Percentiles rank a stretch among this genome's conserved stretches.
Conservation (phyloP, 2,329 filamentous ascomycete genomes). For the Botryosphaeria agaves region DNA sequence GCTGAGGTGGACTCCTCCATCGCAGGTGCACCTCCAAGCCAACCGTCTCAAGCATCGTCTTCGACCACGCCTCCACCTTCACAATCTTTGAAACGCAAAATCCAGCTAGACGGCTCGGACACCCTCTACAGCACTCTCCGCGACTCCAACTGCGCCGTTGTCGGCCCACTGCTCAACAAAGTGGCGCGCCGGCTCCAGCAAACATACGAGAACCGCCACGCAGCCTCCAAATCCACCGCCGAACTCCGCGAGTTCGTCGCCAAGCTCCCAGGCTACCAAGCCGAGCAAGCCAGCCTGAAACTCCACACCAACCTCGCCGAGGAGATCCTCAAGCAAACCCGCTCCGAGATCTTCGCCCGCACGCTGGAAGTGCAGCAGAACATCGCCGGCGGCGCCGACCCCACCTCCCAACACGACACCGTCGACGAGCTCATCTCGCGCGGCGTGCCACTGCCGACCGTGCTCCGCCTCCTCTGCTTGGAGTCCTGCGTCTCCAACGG, state of each 20-base stretch:
- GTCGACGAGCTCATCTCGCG: slow-evolving; percentile 93
- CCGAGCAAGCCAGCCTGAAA: slow-evolving; percentile 84
- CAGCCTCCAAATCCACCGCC: slow-evolving; percentile 65
- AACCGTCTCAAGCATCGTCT: slow-evolving; percentile 34
- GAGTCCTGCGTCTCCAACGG: slow-evolving; percentile 85
- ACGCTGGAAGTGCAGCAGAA: slow-evolving; percentile 91
- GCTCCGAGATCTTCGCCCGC: slow-evolving; percentile 75
- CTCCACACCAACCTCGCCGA: slow-evolving; percentile 84
- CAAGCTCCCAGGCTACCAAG: slow-evolving; percentile 79
- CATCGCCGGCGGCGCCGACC: slow-evolving; percentile 76
- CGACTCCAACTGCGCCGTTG: slow-evolving; percentile 88
- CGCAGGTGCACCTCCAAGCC: slow-evolving; percentile 52
- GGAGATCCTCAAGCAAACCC: slow-evolving; percentile 86
- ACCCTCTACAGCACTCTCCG: slow-evolving; percentile 75
- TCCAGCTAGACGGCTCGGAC: slow-evolving; percentile 77
- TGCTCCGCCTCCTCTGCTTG: slow-evolving; percentile 73
- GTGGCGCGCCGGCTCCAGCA: slow-evolving; percentile 71
- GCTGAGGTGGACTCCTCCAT: slow-evolving; percentile 84
- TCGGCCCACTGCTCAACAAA: slow-evolving; percentile 76
- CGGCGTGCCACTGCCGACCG: slow-evolving; percentile 60
- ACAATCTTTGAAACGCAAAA: slow-evolving; percentile 58
- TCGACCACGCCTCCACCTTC: slow-evolving; percentile 21
- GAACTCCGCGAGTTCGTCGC: slow-evolving; percentile 93
- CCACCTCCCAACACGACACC: slow-evolving; percentile 71
- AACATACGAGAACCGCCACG: slow-evolving; percentile 76